Base-by-base conservation (phyloP, 352 stramenopile species). In the Phytopythium kandeliae region DNA sequence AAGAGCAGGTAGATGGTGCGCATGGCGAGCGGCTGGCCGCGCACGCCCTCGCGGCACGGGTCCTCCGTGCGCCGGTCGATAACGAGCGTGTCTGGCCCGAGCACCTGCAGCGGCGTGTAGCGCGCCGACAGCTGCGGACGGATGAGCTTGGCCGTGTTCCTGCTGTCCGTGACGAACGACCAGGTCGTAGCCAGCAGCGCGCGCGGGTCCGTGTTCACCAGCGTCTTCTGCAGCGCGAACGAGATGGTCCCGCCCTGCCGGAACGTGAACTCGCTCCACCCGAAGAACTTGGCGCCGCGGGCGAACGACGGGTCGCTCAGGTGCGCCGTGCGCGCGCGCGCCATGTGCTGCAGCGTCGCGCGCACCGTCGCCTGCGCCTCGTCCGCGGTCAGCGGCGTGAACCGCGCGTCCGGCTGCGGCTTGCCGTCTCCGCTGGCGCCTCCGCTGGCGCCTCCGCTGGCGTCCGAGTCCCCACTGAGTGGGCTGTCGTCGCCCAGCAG, bases 1-100 rank as follows among this genome's bases (percentile, higher is more conserved):
- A 77, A 66, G 16, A 81, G 45, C 43, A 83, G 53, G 55, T 83
- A 70, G 34, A 78, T 61, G 11, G 76, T 87, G 13, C 76, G 68
- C 41, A 87, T 61, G 10, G 65, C 61, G 3, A 64, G 55, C n/a
- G 57, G 65, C 24, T 62, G 55, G 36, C 54, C 46, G 4, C 49
- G 28, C 2, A 73, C 31, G 9, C 70, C 61, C 12, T 51, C 33
- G 34, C 52, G 54, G 2, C 50, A 52, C 7, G 21, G 64, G 49
- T 74, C 63, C 25, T 65, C 60, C 13, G 62, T 82, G 51, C 70
- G 63, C 2, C 75, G 65, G 55, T 86, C 72, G 22, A 86, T 63
- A 10, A 86, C 53, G 10, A 81, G 26, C 10, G 70, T 51, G 48
- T 80, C 51, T 16, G 71, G 58, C 28, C 56, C 67, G 13, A 86